Conservation (phyloP, 306 rosid species). For the Lathyrus tuberosus region DNA sequence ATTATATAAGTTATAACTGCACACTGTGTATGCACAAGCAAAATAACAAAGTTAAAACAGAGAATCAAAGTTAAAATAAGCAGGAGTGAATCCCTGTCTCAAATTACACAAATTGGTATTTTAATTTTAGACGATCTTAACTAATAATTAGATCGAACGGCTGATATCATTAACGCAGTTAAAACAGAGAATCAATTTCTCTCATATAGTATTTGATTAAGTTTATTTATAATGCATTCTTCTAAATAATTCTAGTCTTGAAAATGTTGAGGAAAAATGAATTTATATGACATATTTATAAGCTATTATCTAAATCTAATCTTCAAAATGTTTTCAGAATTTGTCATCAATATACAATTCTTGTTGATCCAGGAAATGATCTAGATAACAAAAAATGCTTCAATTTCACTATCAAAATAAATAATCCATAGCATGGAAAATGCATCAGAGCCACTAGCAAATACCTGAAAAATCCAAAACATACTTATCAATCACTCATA, state of each 20-base stretch:
- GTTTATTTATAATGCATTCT: background rate
- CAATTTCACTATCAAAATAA: conserved; percentile 54
- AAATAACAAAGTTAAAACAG: too few relatives aligned
- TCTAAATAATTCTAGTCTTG: background rate
- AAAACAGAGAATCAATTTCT: too few relatives aligned
- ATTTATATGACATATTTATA: background rate
- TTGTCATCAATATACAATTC: conserved; percentile 35
- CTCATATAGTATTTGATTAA: too few relatives aligned
- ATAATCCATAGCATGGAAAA: conserved; percentile 74
- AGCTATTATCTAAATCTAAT: conserved; percentile 23
- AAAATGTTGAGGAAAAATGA: background rate
- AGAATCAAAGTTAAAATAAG: too few relatives aligned
- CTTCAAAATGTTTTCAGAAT: conserved; percentile 4
- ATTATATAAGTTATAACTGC: too few relatives aligned
- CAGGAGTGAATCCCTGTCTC: too few relatives aligned
- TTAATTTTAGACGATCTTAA: too few relatives aligned
- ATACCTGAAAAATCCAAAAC: conserved; percentile 61
- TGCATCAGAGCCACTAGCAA: conserved; percentile 73
- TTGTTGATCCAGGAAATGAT: conserved; percentile 61
- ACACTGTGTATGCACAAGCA: too few relatives aligned
- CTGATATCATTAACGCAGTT: too few relatives aligned
- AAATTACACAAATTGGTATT: too few relatives aligned
- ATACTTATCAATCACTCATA: too few relatives aligned
- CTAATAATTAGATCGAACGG: too few relatives aligned
- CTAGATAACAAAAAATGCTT: conserved; percentile 55